Evolutionary conservation across 2,329 filamentous ascomycete genomes (phyloP).

Genomic region (Pseudogymnoascus sp.): DNA sequence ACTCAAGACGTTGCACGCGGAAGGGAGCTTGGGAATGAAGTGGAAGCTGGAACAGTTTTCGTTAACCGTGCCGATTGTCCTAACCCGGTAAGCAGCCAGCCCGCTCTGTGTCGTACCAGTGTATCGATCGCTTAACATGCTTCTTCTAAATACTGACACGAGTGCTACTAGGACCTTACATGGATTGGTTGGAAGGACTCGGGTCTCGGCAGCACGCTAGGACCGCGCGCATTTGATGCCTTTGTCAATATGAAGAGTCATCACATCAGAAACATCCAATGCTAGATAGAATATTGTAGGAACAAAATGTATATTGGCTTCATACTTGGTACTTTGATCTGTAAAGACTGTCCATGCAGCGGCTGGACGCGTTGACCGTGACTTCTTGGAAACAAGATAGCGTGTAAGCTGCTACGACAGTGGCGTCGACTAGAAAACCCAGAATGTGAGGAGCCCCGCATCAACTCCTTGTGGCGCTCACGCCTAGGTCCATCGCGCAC

Average conservation of each 20-base stretch:
- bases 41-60: conserved; percentile 56
- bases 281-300: conserved; percentile 33
- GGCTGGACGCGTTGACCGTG: neutral
- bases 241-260: conserved; percentile 96
- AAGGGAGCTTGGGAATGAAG: conserved; percentile 43
- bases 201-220: conserved; percentile 83
- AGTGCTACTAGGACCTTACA: conserved; percentile 58
- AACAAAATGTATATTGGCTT: neutral
- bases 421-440: neutral
- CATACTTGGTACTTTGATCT: neutral
- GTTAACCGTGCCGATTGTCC: conserved; percentile 81
- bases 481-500: neutral
- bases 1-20: conserved; percentile 46
- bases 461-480: neutral
- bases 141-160: neutral
- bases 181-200: conserved; percentile 98
- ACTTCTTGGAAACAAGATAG: neutral
- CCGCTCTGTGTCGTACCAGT: neutral
- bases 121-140: neutral
- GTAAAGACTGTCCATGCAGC: neutral
- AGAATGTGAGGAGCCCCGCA: neutral
- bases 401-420: neutral
- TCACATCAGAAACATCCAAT: conserved; percentile 77
- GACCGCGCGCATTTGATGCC: conserved; percentile 86
- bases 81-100: conserved; percentile 51